Conservation (phyloP, 495 filamentous ascomycete genomes). For the Durotheca rogersii region DNA sequence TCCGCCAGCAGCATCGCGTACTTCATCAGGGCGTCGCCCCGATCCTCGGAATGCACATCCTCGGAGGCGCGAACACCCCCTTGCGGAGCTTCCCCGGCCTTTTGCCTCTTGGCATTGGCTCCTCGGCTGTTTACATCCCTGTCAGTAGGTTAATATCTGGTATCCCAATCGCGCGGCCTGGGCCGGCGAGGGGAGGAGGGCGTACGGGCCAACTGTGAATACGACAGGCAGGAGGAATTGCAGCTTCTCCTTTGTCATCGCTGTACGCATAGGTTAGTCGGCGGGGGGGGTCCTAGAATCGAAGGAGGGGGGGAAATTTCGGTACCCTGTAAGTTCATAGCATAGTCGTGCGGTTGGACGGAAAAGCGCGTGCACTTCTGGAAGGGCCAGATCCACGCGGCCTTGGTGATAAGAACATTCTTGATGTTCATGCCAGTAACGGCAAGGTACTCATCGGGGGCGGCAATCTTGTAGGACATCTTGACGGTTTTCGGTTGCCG, state of each 20-base stretch:
- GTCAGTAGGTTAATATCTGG: slow-evolving; percentile 5
- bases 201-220: slow-evolving; percentile 73
- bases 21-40: slow-evolving; percentile 62
- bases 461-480: slow-evolving; percentile 49
- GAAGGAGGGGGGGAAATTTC: neutral
- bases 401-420: slow-evolving; percentile 70
- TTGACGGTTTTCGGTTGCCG: slow-evolving; percentile 15
- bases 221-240: slow-evolving; percentile 78
- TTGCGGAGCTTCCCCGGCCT: neutral
- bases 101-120: slow-evolving; percentile 36
- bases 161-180: neutral
- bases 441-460: slow-evolving; percentile 68
- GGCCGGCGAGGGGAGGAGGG: neutral
- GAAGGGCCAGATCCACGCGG: slow-evolving; percentile 66
- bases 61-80: slow-evolving; percentile 1
- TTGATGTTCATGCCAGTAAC: slow-evolving; percentile 75
- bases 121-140: slow-evolving; percentile 58
- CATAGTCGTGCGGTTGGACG: slow-evolving; percentile 76
- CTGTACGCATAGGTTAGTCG: slow-evolving; percentile 30
- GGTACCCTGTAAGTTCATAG: slow-evolving; percentile 62
- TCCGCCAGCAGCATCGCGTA: slow-evolving; percentile 76
- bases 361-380: slow-evolving; percentile 58
- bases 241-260: slow-evolving; percentile 83
- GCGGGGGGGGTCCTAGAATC: neutral
- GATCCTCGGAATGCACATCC: slow-evolving; percentile 43